phyloP scores from a whole-genome alignment of 2,329 filamentous ascomycete genomes.

The Ophiostoma novo-ulmi region DNA sequence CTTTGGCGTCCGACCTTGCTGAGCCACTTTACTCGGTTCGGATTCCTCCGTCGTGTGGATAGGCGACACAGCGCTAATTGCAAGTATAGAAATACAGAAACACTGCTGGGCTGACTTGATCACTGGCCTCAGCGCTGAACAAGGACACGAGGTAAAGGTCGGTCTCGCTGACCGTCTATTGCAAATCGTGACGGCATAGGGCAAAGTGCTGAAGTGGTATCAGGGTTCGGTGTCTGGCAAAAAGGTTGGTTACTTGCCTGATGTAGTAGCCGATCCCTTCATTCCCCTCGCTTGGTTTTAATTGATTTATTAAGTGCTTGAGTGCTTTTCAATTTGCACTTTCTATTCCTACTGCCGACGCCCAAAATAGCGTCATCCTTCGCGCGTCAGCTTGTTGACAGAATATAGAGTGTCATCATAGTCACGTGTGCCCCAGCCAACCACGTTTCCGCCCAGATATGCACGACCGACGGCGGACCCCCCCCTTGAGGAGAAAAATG shows the following conservation, averaged over 20 bases:
- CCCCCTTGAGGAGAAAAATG: slow-evolving; percentile 14
- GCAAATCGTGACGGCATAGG: slow-evolving; percentile 10
- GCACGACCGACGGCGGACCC: slow-evolving; percentile 10
- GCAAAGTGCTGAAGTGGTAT: background rate
- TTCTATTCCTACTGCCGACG: background rate
- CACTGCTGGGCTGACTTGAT: background rate
- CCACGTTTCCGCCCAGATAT: slow-evolving; percentile 7
- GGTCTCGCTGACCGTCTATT: slow-evolving; percentile 1
- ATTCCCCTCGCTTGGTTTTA: background rate
- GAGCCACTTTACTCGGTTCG: background rate
- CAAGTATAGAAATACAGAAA: background rate
- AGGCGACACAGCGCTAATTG: background rate
- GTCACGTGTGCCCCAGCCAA: slow-evolving; percentile 16
- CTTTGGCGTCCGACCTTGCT: background rate
- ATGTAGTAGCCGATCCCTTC: slow-evolving; percentile 8
- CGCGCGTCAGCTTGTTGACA: background rate
- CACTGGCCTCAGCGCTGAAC: too few relatives aligned
- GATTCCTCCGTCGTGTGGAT: background rate
- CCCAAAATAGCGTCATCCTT: background rate
- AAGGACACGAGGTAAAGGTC: background rate
- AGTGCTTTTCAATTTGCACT: background rate
- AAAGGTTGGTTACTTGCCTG: background rate
- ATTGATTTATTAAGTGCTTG: background rate
- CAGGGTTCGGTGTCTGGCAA: background rate
- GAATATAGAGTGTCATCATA: background rate